Base-by-base conservation (phyloP, 2,329 filamentous ascomycete species). In the Cladophialophora chaetospira region DNA sequence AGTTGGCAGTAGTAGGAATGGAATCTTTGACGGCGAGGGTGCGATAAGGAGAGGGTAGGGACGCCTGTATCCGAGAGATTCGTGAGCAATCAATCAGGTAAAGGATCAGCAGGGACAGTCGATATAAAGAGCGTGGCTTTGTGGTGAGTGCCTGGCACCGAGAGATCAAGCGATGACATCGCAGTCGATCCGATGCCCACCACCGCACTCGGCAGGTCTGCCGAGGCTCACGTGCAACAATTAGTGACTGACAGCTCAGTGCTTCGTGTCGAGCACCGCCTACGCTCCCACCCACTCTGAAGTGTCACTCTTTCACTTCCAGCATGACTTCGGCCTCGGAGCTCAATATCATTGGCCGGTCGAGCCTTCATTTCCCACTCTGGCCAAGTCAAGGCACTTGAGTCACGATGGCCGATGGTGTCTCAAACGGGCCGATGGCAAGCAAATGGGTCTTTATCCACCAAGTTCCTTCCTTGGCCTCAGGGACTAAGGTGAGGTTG, bases 401-500 rank as follows among this genome's bases (percentile, higher is more conserved):
- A 44, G 23, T 6, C 11, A 31, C 31, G n/a, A 62, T 62, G 60
- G 56, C 28, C 28, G 50, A 49, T 42, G 31, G 25, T 28, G 44
- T 36, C 9, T 55, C 50, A 23, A 62, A 29, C 29, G 50, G 11
- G 10, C 60, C 60, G 13, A 46, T 83, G 28, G 82, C 90, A 5
- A 87, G 86, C 19, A 78, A 75, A 57, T 76, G 86, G 36, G 84
- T 86, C 58, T 84, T 91, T 58, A 77, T 93, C 53, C 83, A 82
- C 11, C 76, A 82, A 55, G 74, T 92, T 11, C 75, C 80, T 3
- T 68, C 69, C 48, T 75, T 76, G 46, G 68, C 75, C n/a, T 63
- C 75, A 11, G 82, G 83, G 36, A 82, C 85, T n/a, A 97, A 97
- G 75, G 87, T 97, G 59, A 87, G 93, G 60, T 96, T 97, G 72